Conservation (phyloP, 2,329 filamentous ascomycete genomes). For the Cladophialophora psammophila region DNA sequence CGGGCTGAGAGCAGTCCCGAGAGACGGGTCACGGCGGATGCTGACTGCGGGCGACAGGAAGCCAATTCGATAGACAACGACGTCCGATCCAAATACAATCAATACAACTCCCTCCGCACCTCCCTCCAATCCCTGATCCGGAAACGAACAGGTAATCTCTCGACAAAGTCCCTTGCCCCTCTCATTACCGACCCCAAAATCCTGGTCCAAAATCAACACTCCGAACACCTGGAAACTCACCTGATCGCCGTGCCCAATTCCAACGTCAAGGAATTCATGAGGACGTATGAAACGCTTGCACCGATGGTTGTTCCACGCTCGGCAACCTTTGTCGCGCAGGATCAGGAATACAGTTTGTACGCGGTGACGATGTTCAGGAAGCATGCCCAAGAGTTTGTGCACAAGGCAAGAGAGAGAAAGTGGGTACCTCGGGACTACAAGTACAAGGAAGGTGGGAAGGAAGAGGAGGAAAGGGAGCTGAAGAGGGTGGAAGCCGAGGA, state of each 20-base stretch:
- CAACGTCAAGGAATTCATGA: constrained; percentile 84
- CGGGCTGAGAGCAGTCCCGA: background rate
- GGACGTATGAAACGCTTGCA: constrained; percentile 84
- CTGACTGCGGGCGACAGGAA: constrained; percentile 64
- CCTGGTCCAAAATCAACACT: constrained; percentile 74
- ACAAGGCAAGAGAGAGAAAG: constrained; percentile 89
- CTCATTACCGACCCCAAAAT: constrained; percentile 80
- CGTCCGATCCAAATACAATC: constrained; percentile 90
- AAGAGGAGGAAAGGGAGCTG: constrained; percentile 87
- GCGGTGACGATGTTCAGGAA: constrained; percentile 95
- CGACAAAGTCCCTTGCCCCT: constrained; percentile 83
- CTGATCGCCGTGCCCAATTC: constrained; percentile 85
- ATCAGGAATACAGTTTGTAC: constrained; percentile 89
- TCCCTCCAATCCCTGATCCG: constrained; percentile 81
- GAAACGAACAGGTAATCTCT: constrained; percentile 91
- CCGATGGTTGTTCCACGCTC: constrained; percentile 95
- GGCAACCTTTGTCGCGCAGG: constrained; percentile 77
- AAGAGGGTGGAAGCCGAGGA: constrained; percentile 83
- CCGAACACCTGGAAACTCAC: constrained; percentile 96
- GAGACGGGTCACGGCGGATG: background rate
- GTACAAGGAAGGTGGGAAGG: constrained; percentile 85
- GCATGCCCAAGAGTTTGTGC: constrained; percentile 81
- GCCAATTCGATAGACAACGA: constrained; percentile 92
- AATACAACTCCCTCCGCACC: constrained; percentile 91
- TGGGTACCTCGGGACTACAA: constrained; percentile 97